Evolutionary conservation across 495 filamentous ascomycete genomes (phyloP).

Genomic region (Parachaetomium inaequale): DNA sequence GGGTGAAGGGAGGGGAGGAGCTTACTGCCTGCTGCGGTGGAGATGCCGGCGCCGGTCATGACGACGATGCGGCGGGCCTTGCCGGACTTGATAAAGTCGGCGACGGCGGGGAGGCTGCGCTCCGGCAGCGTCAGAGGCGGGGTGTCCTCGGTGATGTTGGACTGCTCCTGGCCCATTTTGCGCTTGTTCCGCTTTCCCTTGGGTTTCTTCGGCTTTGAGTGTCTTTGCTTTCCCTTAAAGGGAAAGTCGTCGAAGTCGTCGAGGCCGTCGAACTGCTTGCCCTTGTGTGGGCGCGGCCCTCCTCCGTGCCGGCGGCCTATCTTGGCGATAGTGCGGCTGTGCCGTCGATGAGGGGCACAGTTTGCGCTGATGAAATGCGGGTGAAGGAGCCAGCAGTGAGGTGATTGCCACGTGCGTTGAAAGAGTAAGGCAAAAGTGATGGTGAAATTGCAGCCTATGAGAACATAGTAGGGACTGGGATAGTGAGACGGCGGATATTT

Average conservation of each 20-base stretch:
- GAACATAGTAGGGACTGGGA: too few species aligned
- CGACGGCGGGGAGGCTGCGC: constrained; percentile 67
- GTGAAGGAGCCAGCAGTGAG: not conserved
- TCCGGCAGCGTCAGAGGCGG: constrained; percentile 61
- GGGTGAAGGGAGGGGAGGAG: not conserved
- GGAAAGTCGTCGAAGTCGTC: constrained; percentile 22
- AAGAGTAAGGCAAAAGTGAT: not conserved
- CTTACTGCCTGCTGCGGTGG: constrained; percentile 54
- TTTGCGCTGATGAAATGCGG: not conserved
- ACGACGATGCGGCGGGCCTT: constrained; percentile 68
- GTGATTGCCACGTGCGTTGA: too few species aligned
- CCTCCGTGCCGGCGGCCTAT: constrained; percentile 25
- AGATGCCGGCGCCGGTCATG: constrained; percentile 68
- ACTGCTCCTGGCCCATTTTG: constrained; percentile 48
- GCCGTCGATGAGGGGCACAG: constrained; percentile 9
- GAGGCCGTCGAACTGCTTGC: constrained; percentile 15
- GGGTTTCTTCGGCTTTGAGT: constrained; percentile 23
- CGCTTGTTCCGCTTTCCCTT: constrained; percentile 22
- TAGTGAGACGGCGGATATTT: too few species aligned
- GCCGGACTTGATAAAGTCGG: constrained; percentile 68
- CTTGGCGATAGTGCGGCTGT: constrained; percentile 19
- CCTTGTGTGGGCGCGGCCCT: constrained; percentile 16
- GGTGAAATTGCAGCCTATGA: not conserved
- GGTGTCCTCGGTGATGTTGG: constrained; percentile 58
- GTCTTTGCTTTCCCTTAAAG: constrained; percentile 18